A percentile compares a stretch with the other conserved stretches of the same genome.
phyloP scores from a whole-genome alignment of 2,329 filamentous ascomycete species.

The Macrophomina phaseolina region DNA sequence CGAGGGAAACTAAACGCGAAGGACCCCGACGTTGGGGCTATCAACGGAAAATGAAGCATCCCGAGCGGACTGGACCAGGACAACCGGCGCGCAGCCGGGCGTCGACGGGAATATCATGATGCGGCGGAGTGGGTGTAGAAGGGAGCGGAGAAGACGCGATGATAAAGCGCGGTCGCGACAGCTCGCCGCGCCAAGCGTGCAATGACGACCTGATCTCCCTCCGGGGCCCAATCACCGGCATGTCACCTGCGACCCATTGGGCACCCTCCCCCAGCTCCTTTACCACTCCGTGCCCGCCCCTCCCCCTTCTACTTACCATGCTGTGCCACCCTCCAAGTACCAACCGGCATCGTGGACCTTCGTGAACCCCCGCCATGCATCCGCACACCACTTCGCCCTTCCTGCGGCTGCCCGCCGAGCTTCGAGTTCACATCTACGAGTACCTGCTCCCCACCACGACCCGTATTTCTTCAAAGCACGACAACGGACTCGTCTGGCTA shows the following conservation, averaged over 20 bases:
- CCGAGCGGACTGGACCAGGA: conserved; percentile 32
- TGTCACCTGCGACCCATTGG: not conserved
- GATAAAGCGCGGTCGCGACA: conserved; percentile 12
- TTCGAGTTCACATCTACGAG: conserved; percentile 50
- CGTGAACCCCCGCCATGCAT: conserved; percentile 1
- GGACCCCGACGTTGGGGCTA: conserved; percentile 63
- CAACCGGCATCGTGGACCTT: conserved; percentile 29
- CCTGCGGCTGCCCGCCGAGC: conserved; percentile 50
- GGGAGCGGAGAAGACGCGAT: conserved; percentile 4
- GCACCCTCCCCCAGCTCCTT: not conserved
- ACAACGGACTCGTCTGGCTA: conserved; percentile 49
- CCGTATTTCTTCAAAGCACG: conserved; percentile 29
- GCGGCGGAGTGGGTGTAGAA: conserved; percentile 37
- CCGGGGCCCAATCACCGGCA: not conserved
- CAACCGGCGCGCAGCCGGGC: conserved; percentile 37
- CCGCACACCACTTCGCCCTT: conserved; percentile 34
- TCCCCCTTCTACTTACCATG: not conserved
- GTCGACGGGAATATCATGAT: conserved; percentile 37
- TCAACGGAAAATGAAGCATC: conserved; percentile 43
- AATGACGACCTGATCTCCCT: conserved; percentile 14
- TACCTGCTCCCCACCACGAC: conserved; percentile 50
- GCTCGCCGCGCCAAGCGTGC: conserved; percentile 12
- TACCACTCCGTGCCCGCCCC: not conserved
- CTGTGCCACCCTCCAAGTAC: not conserved
- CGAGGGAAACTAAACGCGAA: conserved; percentile 44